Percentiles rank a stretch among this genome's conserved stretches.
phyloP scores from a whole-genome alignment of 2,329 filamentous ascomycete genomes.

The Pseudocercospora vitis region DNA sequence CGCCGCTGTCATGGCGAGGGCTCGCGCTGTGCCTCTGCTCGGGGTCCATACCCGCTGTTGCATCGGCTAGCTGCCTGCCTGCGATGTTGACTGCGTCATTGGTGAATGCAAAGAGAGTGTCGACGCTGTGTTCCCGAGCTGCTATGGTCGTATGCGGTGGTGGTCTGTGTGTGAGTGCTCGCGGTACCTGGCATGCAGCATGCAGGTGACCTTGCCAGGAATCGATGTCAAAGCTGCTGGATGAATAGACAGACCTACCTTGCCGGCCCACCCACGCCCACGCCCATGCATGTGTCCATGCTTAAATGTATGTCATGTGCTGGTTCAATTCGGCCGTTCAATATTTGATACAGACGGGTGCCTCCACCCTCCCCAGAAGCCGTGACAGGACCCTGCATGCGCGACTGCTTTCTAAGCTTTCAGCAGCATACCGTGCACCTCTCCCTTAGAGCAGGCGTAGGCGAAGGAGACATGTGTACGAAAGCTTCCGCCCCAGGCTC shows the following conservation, averaged over 20 bases:
- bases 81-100: slow-evolving; percentile 11
- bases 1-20: slow-evolving; percentile 14
- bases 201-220: no score
- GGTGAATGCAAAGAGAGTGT: not conserved
- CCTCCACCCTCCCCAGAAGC: not conserved
- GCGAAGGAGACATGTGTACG: no score
- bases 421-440: not conserved
- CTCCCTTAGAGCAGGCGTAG: no score
- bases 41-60: slow-evolving; percentile 21
- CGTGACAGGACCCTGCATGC: not conserved
- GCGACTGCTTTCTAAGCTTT: not conserved
- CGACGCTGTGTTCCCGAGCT: not conserved
- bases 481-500: not conserved
- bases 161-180: no score
- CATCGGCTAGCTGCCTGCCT: slow-evolving; percentile 13
- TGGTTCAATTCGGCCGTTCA: no score
- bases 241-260: no score
- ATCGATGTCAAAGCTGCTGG: no score
- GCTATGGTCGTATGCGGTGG: no score
- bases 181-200: no score
- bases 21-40: slow-evolving; percentile 10
- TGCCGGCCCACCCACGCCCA: no score
- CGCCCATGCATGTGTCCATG: no score
- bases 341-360: not conserved
- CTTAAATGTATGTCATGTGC: no score